phyloP scores from a whole-genome alignment of 73 alveolate genomes.

The Stentor roeselii region DNA sequence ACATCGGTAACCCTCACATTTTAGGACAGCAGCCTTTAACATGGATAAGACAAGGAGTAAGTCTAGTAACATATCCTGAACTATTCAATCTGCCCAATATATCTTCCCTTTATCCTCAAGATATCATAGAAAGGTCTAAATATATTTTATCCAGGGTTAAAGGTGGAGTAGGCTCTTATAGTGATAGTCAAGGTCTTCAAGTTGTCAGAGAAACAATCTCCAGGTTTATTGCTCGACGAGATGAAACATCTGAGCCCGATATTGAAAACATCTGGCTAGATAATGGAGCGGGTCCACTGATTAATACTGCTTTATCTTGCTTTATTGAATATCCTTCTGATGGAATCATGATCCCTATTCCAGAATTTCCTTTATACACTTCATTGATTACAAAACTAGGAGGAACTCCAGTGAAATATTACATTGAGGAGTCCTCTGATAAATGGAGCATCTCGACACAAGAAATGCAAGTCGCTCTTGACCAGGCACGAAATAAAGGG shows the following conservation, averaged over 20 bases:
- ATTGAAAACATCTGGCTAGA: slow-evolving; percentile 53
- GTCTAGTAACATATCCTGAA: no score
- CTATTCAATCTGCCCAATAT: no score
- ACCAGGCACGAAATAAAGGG: slow-evolving; percentile 64
- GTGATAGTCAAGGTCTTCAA: slow-evolving; percentile 53
- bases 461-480: slow-evolving; percentile 46
- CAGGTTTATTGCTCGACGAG: slow-evolving; percentile 64
- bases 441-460: slow-evolving; percentile 80
- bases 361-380: slow-evolving; percentile 96
- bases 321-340: slow-evolving; percentile 44
- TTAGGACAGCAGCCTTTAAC: no score
- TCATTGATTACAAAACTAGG: slow-evolving; percentile 81
- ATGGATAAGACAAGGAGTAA: no score
- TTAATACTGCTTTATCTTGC: slow-evolving; percentile 40
- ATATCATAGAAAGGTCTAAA: background rate
- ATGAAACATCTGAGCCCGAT: slow-evolving; percentile 40
- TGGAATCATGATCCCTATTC: slow-evolving; percentile 92
- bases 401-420: slow-evolving; percentile 80
- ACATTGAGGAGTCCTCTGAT: slow-evolving; percentile 77
- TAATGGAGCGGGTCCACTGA: slow-evolving; percentile 76
- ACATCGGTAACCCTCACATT: no score
- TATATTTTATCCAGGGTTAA: background rate
- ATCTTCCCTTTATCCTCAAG: background rate
- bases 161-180: slow-evolving; percentile 68
- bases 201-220: slow-evolving; percentile 45